These are phyloP conservation scores for Acacia confusa DNA, from an alignment of 306 rosid species.

Conservation along the genomic window DNA sequence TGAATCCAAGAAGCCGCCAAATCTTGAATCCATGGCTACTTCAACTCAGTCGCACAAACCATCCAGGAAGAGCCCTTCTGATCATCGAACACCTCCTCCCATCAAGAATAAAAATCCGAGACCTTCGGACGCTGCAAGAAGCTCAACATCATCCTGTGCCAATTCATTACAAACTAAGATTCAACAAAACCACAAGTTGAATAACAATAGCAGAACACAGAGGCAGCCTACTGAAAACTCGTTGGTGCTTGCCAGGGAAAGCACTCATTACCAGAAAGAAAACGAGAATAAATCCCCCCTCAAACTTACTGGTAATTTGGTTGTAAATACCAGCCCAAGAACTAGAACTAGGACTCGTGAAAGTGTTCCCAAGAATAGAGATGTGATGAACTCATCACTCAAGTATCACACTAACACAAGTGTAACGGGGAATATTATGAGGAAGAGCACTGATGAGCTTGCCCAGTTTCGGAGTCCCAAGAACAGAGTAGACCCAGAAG, in stretches of 20 bases:
- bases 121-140: slow-evolving; percentile 62
- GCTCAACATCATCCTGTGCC: slow-evolving; percentile 58
- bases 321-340: slow-evolving; percentile 44
- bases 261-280: slow-evolving; percentile 14
- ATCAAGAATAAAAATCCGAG: slow-evolving; percentile 39
- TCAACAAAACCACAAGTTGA: slow-evolving; percentile 30
- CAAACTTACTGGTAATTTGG: slow-evolving; percentile 51
- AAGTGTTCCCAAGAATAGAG: slow-evolving; percentile 30
- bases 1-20: neutral
- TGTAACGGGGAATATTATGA: slow-evolving; percentile 71
- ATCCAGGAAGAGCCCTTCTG: slow-evolving; percentile 31
- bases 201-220: slow-evolving; percentile 30
- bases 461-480: slow-evolving; percentile 30
- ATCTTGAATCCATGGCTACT: slow-evolving; percentile 22
- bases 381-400: slow-evolving; percentile 22
- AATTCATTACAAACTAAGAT: slow-evolving; percentile 39
- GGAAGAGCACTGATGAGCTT: slow-evolving; percentile 50
- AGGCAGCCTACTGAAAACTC: slow-evolving; percentile 35
- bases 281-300: slow-evolving; percentile 39
- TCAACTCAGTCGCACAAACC: neutral
- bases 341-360: slow-evolving; percentile 28
- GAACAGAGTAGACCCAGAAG: slow-evolving; percentile 59
- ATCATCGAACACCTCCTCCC: slow-evolving; percentile 4
- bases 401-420: slow-evolving; percentile 29
- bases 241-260: slow-evolving; percentile 47